Evolutionary conservation across 1,139 yeast genomes (phyloP).

Genomic region (Yarrowia galli): DNA sequence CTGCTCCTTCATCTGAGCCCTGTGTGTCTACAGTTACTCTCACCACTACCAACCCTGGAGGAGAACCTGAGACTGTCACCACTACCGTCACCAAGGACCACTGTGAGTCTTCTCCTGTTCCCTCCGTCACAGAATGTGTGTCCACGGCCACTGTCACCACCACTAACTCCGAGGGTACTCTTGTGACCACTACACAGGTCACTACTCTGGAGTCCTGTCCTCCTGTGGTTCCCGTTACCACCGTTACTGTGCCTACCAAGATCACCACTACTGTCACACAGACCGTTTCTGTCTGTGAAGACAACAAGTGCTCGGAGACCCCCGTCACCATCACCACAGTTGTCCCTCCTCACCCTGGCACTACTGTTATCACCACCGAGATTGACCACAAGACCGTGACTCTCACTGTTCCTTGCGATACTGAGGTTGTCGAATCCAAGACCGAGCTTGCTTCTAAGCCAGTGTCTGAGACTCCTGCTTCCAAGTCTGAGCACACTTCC

Average conservation of each 20-base stretch:
- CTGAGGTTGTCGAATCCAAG: not conserved
- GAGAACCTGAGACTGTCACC: slow-evolving; percentile 5
- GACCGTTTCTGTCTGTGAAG: slow-evolving; percentile 30
- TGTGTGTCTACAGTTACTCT: slow-evolving; percentile 6
- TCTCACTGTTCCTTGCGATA: slow-evolving; percentile 29
- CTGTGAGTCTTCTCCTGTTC: not conserved
- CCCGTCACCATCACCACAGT: slow-evolving; percentile 31
- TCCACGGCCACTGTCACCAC: not conserved
- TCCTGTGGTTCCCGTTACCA: not conserved
- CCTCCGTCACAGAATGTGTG: not conserved
- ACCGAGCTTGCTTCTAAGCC: not conserved
- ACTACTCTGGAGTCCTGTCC: not conserved
- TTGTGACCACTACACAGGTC: not conserved
- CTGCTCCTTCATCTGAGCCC: not conserved
- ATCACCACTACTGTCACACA: slow-evolving; percentile 34
- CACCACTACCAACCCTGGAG: slow-evolving; percentile 13
- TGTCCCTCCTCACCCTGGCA: slow-evolving; percentile 23
- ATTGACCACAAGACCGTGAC: slow-evolving; percentile 34
- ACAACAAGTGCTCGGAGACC: slow-evolving; percentile 25
- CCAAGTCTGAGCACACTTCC: not conserved
- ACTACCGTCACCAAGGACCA: slow-evolving; percentile 6
- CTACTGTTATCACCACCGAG: slow-evolving; percentile 30
- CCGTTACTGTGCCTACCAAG: slow-evolving; percentile 17
- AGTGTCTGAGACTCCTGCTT: not conserved
- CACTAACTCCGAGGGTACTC: not conserved